Base-by-base conservation (phyloP, 2,329 filamentous ascomycete genomes). In the Dactylonectria macrodidyma region DNA sequence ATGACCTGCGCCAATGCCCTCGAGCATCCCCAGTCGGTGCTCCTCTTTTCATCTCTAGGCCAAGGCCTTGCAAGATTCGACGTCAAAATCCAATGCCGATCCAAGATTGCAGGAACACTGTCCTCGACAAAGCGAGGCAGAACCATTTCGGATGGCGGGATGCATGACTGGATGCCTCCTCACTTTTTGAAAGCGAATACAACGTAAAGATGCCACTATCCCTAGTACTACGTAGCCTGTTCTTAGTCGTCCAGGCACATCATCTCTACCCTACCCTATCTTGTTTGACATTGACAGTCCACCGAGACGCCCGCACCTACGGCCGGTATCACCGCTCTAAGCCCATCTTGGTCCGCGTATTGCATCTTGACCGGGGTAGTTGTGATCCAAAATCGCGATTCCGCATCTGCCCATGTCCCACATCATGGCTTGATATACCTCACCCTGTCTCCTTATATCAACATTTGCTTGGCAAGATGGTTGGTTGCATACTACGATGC, bases 1-100 rank as follows among this genome's bases (percentile, higher is more conserved):
- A 46, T 56, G 57, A 50, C 52, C 59, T 51, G 30, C 44, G 50
- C 57, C 59, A 61, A 58, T 66, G 50, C 50, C 22, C 50, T 52
- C 19, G 19, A 26, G 33, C 30, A 30, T n/a, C 41, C 41, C 41
- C 41, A 44, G 26, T 62, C 63, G 63, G 47, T 48, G 34, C 62
- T 66, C 58, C 63, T 61, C 59, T 61, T 66, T 58, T 66, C 64
- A 66, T 66, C 54, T 66, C 52, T 58, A 19, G 33, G 48, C 56
- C 48, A 38, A 41, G 30, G 47, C 47, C 44, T 58, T 41, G 52
- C 36, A 36, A 12, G 34, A n/a, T 22, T 36, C 16, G 51, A 8
- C 41, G 41, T 12, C 14, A 41, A 41, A 47, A 14, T 59, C 26
- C 41, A 59, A 16, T 10, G 44, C 4, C n/a, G 47, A 60, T 41